Base-by-base conservation (phyloP, 2,329 filamentous ascomycete species). In the Apiospora malaysiana region DNA sequence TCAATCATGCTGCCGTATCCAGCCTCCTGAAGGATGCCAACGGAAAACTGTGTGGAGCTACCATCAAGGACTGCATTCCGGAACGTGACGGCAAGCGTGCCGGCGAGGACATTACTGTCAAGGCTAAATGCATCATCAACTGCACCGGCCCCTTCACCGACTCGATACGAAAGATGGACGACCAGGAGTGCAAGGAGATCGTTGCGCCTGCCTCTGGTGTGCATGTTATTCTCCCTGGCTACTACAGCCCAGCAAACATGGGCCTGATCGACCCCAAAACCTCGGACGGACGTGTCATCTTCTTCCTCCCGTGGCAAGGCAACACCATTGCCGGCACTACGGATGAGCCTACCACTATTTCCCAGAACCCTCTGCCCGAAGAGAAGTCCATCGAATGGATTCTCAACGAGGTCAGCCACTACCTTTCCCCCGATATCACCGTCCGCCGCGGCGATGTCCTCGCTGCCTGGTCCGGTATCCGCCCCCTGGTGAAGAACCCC, bases 241-340 rank as follows among this genome's bases (percentile, higher is more conserved):
- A 96, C 84, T 96, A 92, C 85, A 93, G 91, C 76, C 94, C 94
- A 59, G 88, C 91, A 25, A 92, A 94, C 78, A 96, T 97, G 93
- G 94, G 94, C 72, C 86, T 97, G 51, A 93, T 97, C 76, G 94
- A 97, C 77, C 94, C 94, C 6, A 90, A 90, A 51, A 96, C 94
- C 1, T 97, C 94, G 1, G 94, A 97, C 78, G 94, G 94, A 25
- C 90, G 94, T 79, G 94, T 97, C 68, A 95, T 97, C 78, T 97
- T 97, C 89, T 97, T 97, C 87, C 86, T 97, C 51, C 94, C 94
- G 27, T 97, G 94, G 94, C 94, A 97, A 83, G 94, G 94, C 67
- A 96, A 96, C 83, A 97, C 94, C 18, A 96, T 97, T 78, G 94
- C 94, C 65, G 94, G 94, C 72, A 97, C 94, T 6, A 97, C 94